A percentile compares a stretch with the other conserved stretches of the same genome.
Evolutionary conservation across 208 protist species (phyloP).

Genomic region (Tritrichomonas foetus): DNA sequence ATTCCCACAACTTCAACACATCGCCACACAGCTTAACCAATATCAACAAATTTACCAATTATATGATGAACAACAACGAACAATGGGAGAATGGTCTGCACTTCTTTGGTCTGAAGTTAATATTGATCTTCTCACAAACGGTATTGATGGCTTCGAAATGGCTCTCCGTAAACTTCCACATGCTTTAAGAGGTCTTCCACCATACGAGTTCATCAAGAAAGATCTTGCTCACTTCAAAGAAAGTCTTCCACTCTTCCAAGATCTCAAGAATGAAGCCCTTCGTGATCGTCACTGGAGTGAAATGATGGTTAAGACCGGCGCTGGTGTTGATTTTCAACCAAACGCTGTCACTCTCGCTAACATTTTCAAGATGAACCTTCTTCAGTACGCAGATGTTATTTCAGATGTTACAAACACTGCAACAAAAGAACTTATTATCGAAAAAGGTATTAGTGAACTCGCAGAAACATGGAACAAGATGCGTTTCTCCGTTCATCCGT

Average conservation of each 20-base stretch:
- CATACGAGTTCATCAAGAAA: constrained; percentile 77
- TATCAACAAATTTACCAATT: constrained; percentile 80
- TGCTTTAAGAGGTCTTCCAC: constrained; percentile 61
- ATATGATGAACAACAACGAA: constrained; percentile 76
- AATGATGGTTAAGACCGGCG: constrained; percentile 82
- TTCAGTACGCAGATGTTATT: constrained; percentile 81
- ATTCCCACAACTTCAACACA: constrained; percentile 74
- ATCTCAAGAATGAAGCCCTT: constrained; percentile 87
- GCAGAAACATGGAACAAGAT: constrained; percentile 77
- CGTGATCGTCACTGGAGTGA: constrained; percentile 90
- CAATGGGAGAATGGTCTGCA: constrained; percentile 80
- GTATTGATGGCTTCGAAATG: constrained; percentile 77
- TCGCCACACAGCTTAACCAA: constrained; percentile 75
- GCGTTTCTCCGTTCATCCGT: constrained; percentile 39
- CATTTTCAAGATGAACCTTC: constrained; percentile 91
- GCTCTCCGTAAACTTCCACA: constrained; percentile 73
- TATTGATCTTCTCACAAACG: constrained; percentile 77
- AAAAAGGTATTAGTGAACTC: constrained; percentile 82
- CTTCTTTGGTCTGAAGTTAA: constrained; percentile 92
- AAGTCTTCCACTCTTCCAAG: constrained; percentile 83
- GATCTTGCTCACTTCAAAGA: constrained; percentile 82
- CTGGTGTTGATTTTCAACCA: constrained; percentile 77
- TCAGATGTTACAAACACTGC: constrained; percentile 78
- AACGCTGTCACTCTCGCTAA: constrained; percentile 88
- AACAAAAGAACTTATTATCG: constrained; percentile 83